Percentiles rank a stretch among this genome's conserved stretches.
These are phyloP conservation scores for Cladosporium sp. DNA, from an alignment of 2,329 filamentous ascomycete species.

Conservation along the genomic window DNA sequence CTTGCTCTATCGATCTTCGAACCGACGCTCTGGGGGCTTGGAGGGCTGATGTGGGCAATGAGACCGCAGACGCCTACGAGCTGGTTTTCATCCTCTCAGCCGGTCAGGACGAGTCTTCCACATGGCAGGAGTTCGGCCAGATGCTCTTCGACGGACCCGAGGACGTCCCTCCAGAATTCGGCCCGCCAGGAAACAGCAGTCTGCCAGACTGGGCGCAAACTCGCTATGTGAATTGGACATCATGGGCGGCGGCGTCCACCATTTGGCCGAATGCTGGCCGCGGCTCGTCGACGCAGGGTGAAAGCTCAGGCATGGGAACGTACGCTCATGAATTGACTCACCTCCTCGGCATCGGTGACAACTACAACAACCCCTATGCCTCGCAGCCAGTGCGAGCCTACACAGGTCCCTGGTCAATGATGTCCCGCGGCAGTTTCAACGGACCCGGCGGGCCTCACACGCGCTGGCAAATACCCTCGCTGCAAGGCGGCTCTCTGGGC, in stretches of 20 bases:
- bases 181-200: constrained; percentile 42
- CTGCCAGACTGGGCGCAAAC: constrained; percentile 47
- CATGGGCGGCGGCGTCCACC: constrained; percentile 48
- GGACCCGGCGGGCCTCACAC: constrained; percentile 52
- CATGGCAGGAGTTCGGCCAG: constrained; percentile 55
- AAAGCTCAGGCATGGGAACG: constrained; percentile 51
- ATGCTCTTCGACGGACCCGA: constrained; percentile 49
- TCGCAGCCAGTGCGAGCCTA: constrained; percentile 44
- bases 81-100: constrained; percentile 53
- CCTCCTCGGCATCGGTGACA: constrained; percentile 50
- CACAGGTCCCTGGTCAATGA: constrained; percentile 52
- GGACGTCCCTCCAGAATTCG: constrained; percentile 47
- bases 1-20: constrained; percentile 47
- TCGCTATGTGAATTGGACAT: constrained; percentile 52
- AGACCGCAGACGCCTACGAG: constrained; percentile 46
- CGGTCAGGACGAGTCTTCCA: constrained; percentile 53
- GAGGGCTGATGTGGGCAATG: constrained; percentile 49
- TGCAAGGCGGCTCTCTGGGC: constrained; percentile 47
- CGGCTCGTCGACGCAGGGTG: constrained; percentile 51
- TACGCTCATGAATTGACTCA: constrained; percentile 53
- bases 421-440: constrained; percentile 50
- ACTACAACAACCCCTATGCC: constrained; percentile 53
- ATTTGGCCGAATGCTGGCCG: constrained; percentile 53
- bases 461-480: constrained; percentile 50
- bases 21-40: constrained; percentile 48